phyloP scores from a whole-genome alignment of 1,139 yeast genomes.

The Chernovozyma sophiae-reginae region DNA sequence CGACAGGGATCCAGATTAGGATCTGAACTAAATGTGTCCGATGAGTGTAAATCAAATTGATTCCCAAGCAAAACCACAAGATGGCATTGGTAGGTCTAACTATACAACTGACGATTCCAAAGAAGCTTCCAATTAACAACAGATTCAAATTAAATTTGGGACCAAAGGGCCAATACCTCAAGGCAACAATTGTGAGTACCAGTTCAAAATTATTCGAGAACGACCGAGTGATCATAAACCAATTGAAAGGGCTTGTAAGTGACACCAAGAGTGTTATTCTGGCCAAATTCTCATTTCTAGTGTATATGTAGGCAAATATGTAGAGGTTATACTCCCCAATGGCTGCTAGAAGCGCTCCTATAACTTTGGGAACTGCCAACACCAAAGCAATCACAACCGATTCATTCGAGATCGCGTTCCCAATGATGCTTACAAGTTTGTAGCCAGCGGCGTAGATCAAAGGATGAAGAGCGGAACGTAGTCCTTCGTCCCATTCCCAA shows the following conservation, averaged over 20 bases:
- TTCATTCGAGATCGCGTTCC: conserved; percentile 1
- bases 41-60: conserved; percentile 18
- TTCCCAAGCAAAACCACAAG: conserved; percentile 67
- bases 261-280: conserved; percentile 48
- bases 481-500: conserved; percentile 87
- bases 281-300: conserved; percentile 38
- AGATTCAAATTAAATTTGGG: neutral
- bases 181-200: conserved; percentile 64
- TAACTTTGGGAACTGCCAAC: conserved; percentile 51
- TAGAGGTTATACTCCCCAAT: conserved; percentile 64
- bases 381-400: conserved; percentile 12
- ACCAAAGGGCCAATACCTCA: conserved; percentile 72
- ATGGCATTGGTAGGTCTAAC: conserved; percentile 82
- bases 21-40: conserved; percentile 8
- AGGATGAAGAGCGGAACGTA: conserved; percentile 82
- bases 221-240: conserved; percentile 76
- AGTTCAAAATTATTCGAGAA: conserved; percentile 85
- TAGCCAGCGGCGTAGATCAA: conserved; percentile 53
- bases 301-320: conserved; percentile 39
- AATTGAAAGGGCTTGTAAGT: conserved; percentile 72
- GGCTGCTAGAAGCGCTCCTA: conserved; percentile 70
- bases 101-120: conserved; percentile 58
- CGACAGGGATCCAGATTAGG: conserved; percentile 10
- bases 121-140: conserved; percentile 18
- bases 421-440: conserved; percentile 11